phyloP scores from a whole-genome alignment of 495 filamentous ascomycete genomes.

The Sabuloglossum arenarium region DNA sequence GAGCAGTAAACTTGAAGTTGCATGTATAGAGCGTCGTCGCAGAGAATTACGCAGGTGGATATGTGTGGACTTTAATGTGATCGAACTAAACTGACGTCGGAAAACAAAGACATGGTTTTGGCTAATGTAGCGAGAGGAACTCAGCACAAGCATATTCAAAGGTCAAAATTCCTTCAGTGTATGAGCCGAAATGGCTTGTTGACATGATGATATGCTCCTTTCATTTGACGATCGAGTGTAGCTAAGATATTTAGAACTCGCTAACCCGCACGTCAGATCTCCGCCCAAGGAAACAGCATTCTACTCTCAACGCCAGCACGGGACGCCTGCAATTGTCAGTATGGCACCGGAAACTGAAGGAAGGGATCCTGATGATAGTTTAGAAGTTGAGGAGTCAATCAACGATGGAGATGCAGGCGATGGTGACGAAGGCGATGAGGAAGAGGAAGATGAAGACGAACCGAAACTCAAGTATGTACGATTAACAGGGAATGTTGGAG shows the following conservation, averaged over 20 bases:
- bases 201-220: not conserved
- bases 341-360: conserved; percentile 1
- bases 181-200: not conserved
- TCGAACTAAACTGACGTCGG: not conserved
- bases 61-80: not conserved
- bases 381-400: conserved; percentile 20
- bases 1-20: not conserved
- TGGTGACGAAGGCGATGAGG: conserved; percentile 24
- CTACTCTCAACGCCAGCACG: not conserved
- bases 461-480: conserved; percentile 82
- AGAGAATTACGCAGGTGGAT: not conserved
- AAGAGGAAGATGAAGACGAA: conserved; percentile 87
- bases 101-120: not conserved
- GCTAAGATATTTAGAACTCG: not conserved
- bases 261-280: not conserved
- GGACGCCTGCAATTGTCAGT: not conserved
- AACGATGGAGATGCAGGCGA: conserved; percentile 17
- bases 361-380: not conserved
- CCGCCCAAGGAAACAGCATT: not conserved
- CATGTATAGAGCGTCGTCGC: conserved; percentile 2
- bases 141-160: not conserved
- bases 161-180: not conserved
- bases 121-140: not conserved
- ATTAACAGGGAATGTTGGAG: conserved; percentile 53
- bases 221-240: too few species aligned